Conservation (phyloP, 2,329 filamentous ascomycete species). For the Ophiocordyceps camponoti-saundersi region DNA sequence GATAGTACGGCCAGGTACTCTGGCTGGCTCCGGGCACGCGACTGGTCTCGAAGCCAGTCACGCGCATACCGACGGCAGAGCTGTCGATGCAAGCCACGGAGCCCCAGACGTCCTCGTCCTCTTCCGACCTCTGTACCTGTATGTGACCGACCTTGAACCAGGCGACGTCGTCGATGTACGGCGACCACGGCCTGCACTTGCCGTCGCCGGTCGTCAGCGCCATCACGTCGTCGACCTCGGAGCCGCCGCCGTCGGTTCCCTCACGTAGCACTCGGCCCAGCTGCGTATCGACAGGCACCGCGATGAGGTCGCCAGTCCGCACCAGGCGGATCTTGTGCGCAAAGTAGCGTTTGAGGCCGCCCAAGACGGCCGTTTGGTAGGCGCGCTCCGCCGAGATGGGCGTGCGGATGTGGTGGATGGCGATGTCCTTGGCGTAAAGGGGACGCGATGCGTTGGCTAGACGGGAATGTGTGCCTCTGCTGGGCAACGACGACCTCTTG, state of each 20-base stretch:
- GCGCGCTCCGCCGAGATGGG: slow-evolving; percentile 74
- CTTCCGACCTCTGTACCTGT: slow-evolving; percentile 33
- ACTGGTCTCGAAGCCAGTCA: slow-evolving; percentile 74
- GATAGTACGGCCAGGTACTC: slow-evolving; percentile 79
- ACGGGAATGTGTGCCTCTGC: slow-evolving; percentile 35
- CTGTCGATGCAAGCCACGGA: slow-evolving; percentile 76
- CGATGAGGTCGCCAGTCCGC: slow-evolving; percentile 74
- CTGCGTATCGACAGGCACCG: slow-evolving; percentile 73
- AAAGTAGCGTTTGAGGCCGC: slow-evolving; percentile 78
- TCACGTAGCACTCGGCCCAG: slow-evolving; percentile 72
- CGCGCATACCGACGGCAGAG: slow-evolving; percentile 72
- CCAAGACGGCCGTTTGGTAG: slow-evolving; percentile 72
- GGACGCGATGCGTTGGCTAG: slow-evolving; percentile 37
- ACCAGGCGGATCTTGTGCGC: slow-evolving; percentile 67
- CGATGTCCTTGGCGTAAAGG: slow-evolving; percentile 57
- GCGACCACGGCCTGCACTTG: slow-evolving; percentile 9
- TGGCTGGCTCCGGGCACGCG: slow-evolving; percentile 60
- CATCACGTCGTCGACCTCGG: slow-evolving; percentile 56
- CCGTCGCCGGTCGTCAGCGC: slow-evolving; percentile 28
- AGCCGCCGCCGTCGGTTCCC: slow-evolving; percentile 36
- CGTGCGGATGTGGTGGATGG: slow-evolving; percentile 73
- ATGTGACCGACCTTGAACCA: slow-evolving; percentile 89
- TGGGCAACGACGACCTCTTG: slow-evolving; percentile 30
- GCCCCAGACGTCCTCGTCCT: slow-evolving; percentile 59
- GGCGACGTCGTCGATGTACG: slow-evolving; percentile 45